These are phyloP conservation scores for Cercospora beticola DNA, from an alignment of 2,329 filamentous ascomycete species.

Conservation along the genomic window DNA sequence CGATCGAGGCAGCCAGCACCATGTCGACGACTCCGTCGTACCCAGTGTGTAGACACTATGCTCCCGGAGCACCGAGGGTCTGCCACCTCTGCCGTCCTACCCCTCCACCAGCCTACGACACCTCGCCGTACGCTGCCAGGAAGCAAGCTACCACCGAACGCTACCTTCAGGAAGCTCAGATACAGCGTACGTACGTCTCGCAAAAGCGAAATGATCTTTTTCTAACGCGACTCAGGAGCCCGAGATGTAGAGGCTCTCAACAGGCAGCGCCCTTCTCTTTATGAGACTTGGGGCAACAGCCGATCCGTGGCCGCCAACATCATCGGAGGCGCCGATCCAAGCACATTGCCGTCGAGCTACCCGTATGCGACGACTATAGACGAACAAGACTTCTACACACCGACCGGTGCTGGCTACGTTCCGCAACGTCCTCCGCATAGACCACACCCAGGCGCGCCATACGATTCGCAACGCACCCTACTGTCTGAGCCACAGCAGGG, in stretches of 20 bases:
- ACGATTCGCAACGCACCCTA: neutral
- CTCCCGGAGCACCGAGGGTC: neutral
- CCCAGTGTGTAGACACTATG: neutral
- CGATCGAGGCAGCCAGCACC: neutral
- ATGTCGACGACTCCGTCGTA: neutral
- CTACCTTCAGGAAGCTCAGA: neutral
- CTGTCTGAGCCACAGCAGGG: neutral
- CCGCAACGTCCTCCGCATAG: neutral
- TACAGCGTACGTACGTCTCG: neutral
- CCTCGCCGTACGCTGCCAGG: neutral
- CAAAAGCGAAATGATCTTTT: neutral
- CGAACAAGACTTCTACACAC: neutral
- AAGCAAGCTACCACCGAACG: neutral
- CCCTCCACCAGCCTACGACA: neutral
- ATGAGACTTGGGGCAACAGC: neutral
- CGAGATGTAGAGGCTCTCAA: neutral
- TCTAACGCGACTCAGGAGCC: neutral
- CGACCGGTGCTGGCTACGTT: rapidly evolving
- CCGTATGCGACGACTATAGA: neutral
- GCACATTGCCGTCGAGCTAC: neutral
- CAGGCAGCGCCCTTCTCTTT: neutral
- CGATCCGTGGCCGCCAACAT: neutral
- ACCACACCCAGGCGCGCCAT: neutral
- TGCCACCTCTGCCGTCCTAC: neutral
- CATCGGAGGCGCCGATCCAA: neutral